A percentile compares a stretch with the other conserved stretches of the same genome.
phyloP scores from a whole-genome alignment of 2,329 filamentous ascomycete species.

The Neoascochyta sp. region DNA sequence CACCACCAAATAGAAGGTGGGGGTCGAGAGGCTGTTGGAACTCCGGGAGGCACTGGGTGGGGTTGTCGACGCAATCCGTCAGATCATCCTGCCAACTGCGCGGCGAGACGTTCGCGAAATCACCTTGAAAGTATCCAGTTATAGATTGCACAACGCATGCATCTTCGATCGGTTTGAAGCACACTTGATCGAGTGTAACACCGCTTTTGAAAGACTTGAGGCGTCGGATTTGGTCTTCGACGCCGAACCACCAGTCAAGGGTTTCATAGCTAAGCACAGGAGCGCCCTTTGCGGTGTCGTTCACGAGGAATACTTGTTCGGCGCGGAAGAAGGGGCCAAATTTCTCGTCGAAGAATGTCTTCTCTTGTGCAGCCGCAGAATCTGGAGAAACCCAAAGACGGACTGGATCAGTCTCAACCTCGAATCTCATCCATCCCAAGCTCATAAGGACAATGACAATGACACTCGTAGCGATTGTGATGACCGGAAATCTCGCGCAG shows the following conservation, averaged over 20 bases:
- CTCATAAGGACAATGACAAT: slow-evolving; percentile 74
- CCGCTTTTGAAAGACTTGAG: slow-evolving; percentile 68
- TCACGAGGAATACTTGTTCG: slow-evolving; percentile 90
- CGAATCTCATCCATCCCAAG: slow-evolving; percentile 81
- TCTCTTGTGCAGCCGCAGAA: slow-evolving; percentile 86
- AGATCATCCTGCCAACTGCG: slow-evolving; percentile 70
- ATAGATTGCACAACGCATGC: slow-evolving; percentile 91
- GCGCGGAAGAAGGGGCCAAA: slow-evolving; percentile 96
- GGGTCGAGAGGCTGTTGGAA: slow-evolving; percentile 88
- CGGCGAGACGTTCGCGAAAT: slow-evolving; percentile 59
- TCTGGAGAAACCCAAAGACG: slow-evolving; percentile 95
- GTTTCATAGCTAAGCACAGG: slow-evolving; percentile 87
- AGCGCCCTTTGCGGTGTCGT: slow-evolving; percentile 66
- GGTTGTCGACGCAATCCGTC: slow-evolving; percentile 69
- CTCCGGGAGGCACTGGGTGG: slow-evolving; percentile 75
- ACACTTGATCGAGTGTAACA: slow-evolving; percentile 75
- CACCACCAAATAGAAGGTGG: slow-evolving; percentile 81
- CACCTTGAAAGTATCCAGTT: slow-evolving; percentile 79
- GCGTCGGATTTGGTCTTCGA: slow-evolving; percentile 72
- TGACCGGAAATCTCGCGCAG: slow-evolving; percentile 77
- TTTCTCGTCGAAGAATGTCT: slow-evolving; percentile 85
- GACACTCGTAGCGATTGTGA: slow-evolving; percentile 76
- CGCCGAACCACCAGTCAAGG: slow-evolving; percentile 86
- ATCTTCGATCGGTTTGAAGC: slow-evolving; percentile 86
- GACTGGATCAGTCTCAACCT: slow-evolving; percentile 87